Percentiles rank a stretch among this genome's conserved stretches.
Evolutionary conservation across 345 rosid genomes (phyloP).

Genomic region (Fremontodendron californicum): DNA sequence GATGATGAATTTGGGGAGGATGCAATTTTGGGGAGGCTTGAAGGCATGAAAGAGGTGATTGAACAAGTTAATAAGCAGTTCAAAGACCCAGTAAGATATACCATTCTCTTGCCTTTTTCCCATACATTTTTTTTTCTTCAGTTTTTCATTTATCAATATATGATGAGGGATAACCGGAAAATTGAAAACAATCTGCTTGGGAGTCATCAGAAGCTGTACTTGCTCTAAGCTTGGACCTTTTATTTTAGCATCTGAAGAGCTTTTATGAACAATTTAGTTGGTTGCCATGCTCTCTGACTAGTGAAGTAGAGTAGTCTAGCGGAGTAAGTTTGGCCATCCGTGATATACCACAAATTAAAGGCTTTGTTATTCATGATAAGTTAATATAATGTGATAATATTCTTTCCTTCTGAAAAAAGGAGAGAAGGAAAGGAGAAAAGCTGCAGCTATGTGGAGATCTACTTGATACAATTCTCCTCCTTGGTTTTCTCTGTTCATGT

Average conservation of each 20-base stretch:
- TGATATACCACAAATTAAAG: neutral
- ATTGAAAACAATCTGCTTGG: neutral
- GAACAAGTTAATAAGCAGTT: constrained; percentile 96
- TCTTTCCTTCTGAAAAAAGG: neutral
- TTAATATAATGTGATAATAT: neutral
- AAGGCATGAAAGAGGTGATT: constrained; percentile 96
- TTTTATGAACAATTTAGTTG: neutral
- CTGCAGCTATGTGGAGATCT: neutral
- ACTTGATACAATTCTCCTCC: neutral
- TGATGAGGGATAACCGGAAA: neutral
- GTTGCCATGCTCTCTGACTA: neutral
- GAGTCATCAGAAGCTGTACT: neutral
- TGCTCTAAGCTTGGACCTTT: neutral
- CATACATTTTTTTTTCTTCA: neutral
- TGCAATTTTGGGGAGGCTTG: constrained; percentile 94
- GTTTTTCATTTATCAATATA: neutral
- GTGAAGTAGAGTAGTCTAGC: neutral
- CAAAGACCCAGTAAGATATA: constrained; percentile 78
- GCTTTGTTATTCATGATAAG: neutral
- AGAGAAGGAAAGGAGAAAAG: neutral
- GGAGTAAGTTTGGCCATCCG: neutral
- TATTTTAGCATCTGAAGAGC: neutral
- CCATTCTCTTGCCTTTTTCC: neutral
- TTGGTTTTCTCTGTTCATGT: neutral
- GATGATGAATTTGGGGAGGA: constrained; percentile 96